These are phyloP conservation scores for Penicillium sp. DNA, from an alignment of 2,329 filamentous ascomycete genomes.

Conservation along the genomic window DNA sequence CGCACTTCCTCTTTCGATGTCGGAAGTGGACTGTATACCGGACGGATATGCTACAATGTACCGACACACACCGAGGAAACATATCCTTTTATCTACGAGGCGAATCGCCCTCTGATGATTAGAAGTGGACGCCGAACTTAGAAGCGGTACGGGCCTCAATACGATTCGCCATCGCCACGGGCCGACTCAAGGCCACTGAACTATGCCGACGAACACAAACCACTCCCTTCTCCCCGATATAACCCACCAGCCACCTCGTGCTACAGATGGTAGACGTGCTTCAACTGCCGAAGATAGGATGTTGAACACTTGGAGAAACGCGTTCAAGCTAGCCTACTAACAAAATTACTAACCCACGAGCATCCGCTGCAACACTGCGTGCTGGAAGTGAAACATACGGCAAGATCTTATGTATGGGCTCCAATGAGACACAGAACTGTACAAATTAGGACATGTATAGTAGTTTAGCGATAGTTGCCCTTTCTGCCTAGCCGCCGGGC, in stretches of 20 bases:
- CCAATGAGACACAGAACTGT: slow-evolving; percentile 22
- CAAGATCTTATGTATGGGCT: slow-evolving; percentile 25
- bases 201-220: too few species aligned
- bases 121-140: too few species aligned
- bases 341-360: too few species aligned
- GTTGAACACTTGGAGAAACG: slow-evolving; percentile 36
- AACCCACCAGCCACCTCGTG: too few species aligned
- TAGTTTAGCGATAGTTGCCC: too few species aligned
- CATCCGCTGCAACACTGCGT: slow-evolving; percentile 19
- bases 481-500: too few species aligned
- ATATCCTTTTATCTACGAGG: too few species aligned
- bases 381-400: slow-evolving; percentile 19
- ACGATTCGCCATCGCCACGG: too few species aligned
- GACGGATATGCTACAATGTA: slow-evolving; percentile 25
- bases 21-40: slow-evolving; percentile 25
- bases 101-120: too few species aligned
- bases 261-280: slow-evolving; percentile 34
- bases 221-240: too few species aligned
- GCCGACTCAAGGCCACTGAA: too few species aligned
- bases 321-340: slow-evolving; percentile 34
- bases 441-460: not conserved
- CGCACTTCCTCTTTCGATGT: slow-evolving; percentile 16
- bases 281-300: slow-evolving; percentile 36
- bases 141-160: too few species aligned
- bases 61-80: slow-evolving; percentile 15